These are phyloP conservation scores for Trichoderma reesei DNA, from an alignment of 495 filamentous ascomycete species.

Conservation along the genomic window DNA sequence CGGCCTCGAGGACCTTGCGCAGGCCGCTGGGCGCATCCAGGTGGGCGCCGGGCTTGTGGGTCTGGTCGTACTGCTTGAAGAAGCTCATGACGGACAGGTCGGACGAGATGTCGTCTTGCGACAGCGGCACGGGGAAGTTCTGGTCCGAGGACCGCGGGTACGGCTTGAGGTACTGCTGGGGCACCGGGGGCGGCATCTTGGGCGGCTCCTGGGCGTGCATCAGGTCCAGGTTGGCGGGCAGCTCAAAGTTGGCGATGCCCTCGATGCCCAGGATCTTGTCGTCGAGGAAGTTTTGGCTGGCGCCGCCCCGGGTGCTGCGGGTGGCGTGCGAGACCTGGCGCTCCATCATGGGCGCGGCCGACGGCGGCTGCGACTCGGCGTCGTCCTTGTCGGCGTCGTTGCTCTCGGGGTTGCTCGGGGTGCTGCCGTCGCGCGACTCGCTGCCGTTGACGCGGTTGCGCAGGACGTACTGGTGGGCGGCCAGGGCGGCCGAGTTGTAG, in stretches of 20 bases:
- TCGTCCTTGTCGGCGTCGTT: constrained; percentile 31
- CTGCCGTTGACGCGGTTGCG: constrained; percentile 33
- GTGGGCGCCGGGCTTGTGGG: constrained; percentile 33
- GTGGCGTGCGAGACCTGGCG: constrained; percentile 64
- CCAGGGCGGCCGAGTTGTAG: constrained; percentile 60
- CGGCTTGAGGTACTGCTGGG: constrained; percentile 40
- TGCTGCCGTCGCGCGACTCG: constrained; percentile 42
- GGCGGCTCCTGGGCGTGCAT: constrained; percentile 36
- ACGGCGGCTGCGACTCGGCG: constrained; percentile 1
- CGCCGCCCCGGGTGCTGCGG: constrained; percentile 55
- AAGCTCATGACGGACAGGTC: constrained; percentile 50
- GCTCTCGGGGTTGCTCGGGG: constrained; percentile 38
- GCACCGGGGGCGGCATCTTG: constrained; percentile 52
- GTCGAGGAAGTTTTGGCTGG: constrained; percentile 43
- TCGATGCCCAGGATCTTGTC: constrained; percentile 47
- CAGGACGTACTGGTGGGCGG: constrained; percentile 47
- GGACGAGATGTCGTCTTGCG: constrained; percentile 47
- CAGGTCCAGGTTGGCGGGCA: constrained; percentile 45
- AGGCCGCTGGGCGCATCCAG: constrained; percentile 34
- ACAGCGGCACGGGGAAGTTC: constrained; percentile 40
- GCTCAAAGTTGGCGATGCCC: constrained; percentile 52
- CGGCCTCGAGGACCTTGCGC: constrained; percentile 33
- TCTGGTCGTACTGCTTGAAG: constrained; percentile 32
- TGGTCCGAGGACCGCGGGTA: constrained; percentile 33
- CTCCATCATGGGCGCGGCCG: constrained; percentile 48